These are phyloP conservation scores for Podaxis sp. DNA, from an alignment of 768 basidiomycete genomes.

Conservation along the genomic window DNA sequence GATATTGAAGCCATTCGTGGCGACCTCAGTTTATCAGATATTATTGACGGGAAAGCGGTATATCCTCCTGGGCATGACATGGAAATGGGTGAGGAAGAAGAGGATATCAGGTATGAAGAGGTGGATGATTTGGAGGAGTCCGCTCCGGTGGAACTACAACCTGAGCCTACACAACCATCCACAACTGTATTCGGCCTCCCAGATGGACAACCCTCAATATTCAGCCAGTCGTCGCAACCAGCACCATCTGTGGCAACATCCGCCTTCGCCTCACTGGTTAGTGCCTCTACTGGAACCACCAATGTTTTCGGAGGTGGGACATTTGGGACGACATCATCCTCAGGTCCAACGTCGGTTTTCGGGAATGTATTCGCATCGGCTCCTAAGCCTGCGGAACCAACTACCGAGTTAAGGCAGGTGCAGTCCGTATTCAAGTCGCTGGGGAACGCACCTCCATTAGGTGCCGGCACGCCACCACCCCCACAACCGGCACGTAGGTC, in stretches of 20 bases:
- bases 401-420: constrained; percentile 6
- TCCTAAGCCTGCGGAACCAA: constrained; percentile 20
- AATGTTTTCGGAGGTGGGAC: constrained; percentile 37
- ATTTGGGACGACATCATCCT: constrained; percentile 30
- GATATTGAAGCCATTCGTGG: constrained; percentile 69
- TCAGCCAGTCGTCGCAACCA: constrained; percentile 6
- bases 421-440: neutral
- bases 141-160: neutral
- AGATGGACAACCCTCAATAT: constrained; percentile 1
- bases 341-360: constrained; percentile 25
- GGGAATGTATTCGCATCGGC: constrained; percentile 19
- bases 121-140: constrained; percentile 22
- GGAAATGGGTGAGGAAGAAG: constrained; percentile 25
- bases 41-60: constrained; percentile 63
- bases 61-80: constrained; percentile 29
- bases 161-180: neutral
- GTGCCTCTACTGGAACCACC: constrained; percentile 27
- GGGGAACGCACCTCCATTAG: neutral
- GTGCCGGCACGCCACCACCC: neutral
- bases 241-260: constrained; percentile 20
- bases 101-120: constrained; percentile 23
- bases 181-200: neutral
- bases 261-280: constrained; percentile 20
- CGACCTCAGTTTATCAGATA: constrained; percentile 53
- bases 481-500: neutral